Conservation (phyloP, 192 early-diverging fungal species). For the Coemansia pectinata region DNA sequence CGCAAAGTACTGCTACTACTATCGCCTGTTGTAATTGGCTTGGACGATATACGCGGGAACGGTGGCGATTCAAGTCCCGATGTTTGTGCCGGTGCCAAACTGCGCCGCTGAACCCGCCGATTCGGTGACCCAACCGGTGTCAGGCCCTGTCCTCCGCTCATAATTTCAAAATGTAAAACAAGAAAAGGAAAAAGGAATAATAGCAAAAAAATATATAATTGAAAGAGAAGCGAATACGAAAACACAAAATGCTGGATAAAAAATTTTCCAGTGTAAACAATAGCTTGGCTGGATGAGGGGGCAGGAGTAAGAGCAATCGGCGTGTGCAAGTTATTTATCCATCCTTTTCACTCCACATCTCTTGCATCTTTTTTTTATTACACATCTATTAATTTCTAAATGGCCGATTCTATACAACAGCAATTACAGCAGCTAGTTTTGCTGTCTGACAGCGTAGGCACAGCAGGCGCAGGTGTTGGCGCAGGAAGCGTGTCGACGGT, state of each 20-base stretch:
- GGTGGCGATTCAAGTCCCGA: constrained; percentile 18
- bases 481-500: constrained; percentile 42
- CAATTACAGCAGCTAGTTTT: constrained; percentile 54
- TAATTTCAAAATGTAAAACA: not conserved
- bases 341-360: not conserved
- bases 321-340: not conserved
- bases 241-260: not conserved
- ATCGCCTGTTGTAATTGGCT: not conserved
- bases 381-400: constrained; percentile 16
- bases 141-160: constrained; percentile 21
- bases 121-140: constrained; percentile 47
- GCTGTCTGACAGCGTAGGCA: constrained; percentile 49
- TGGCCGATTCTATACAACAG: constrained; percentile 56
- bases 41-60: constrained; percentile 10
- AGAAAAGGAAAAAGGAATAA: not conserved
- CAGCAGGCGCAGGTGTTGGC: constrained; percentile 19
- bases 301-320: not conserved
- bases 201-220: not conserved
- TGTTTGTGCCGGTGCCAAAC: not conserved
- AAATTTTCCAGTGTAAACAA: constrained; percentile 1
- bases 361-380: not conserved
- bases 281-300: not conserved
- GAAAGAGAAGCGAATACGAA: constrained; percentile 4
- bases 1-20: not conserved
- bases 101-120: constrained; percentile 31